Conservation (phyloP, 176 grass and related monocot species). For the Puccinellia tenuiflora region DNA sequence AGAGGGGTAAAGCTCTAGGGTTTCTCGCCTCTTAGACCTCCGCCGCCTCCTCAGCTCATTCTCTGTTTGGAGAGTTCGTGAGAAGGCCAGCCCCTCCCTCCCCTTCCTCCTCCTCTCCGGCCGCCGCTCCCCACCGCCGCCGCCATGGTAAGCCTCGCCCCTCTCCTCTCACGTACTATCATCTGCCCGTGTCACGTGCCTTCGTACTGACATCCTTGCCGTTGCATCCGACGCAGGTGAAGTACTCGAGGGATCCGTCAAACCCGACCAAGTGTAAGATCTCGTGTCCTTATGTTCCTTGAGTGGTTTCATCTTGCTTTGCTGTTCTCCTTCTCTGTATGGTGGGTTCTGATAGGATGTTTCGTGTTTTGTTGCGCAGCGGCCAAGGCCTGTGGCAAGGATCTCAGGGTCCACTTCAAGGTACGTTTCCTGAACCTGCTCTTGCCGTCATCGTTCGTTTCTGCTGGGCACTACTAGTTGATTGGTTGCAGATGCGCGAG, state of each 20-base stretch:
- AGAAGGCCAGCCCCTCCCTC: background rate
- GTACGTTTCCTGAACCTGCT: slow-evolving; percentile 17
- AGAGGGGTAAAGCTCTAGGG: background rate
- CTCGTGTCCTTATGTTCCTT: background rate
- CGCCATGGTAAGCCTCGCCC: slow-evolving; percentile 30
- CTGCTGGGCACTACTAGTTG: background rate
- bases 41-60: background rate
- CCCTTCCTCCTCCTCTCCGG: background rate
- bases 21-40: slow-evolving; percentile 17
- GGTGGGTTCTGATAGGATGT: background rate
- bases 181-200: background rate
- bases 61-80: background rate
- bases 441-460: background rate
- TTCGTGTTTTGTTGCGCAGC: slow-evolving; percentile 40
- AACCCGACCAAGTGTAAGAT: slow-evolving; percentile 77
- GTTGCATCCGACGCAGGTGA: slow-evolving; percentile 40
- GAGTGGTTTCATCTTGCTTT: background rate
- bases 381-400: slow-evolving; percentile 77
- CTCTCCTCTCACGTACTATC: background rate
- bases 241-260: slow-evolving; percentile 62
- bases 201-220: background rate
- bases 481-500: background rate
- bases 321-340: background rate
- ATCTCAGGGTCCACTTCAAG: slow-evolving; percentile 92
- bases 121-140: background rate